These are phyloP conservation scores for Pontederia paniculata DNA, from an alignment of 176 grass and related monocot genomes.

Conservation along the genomic window DNA sequence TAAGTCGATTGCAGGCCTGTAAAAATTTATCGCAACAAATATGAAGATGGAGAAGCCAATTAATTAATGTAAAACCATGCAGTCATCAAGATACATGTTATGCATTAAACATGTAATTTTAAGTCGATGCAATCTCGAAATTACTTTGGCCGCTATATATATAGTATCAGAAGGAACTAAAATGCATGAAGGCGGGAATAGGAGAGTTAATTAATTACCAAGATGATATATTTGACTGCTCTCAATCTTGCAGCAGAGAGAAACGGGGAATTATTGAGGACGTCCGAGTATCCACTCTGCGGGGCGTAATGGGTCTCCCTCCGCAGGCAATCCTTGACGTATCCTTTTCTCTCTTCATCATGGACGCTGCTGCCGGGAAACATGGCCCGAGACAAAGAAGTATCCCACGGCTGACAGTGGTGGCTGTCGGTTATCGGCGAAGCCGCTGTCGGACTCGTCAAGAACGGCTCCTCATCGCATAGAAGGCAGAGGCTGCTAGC, in stretches of 20 bases:
- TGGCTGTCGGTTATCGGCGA: neutral
- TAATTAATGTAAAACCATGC: no score
- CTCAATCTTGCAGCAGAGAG: slow-evolving; percentile 31
- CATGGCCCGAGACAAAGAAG: neutral
- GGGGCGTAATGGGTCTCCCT: slow-evolving; percentile 39
- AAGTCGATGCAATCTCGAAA: no score
- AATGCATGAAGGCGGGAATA: no score
- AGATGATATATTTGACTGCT: slow-evolving; percentile 46
- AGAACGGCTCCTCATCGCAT: slow-evolving; percentile 16
- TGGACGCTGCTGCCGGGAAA: neutral
- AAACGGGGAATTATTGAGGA: slow-evolving; percentile 3
- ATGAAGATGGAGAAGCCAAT: neutral
- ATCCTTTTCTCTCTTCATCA: slow-evolving; percentile 1
- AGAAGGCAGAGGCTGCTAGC: slow-evolving; percentile 1
- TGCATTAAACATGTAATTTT: no score
- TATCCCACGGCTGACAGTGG: neutral
- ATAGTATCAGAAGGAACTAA: neutral
- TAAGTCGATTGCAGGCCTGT: slow-evolving; percentile 39
- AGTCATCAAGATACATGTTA: no score
- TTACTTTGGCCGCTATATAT: no score
- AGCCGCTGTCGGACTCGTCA: neutral
- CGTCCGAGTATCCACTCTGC: slow-evolving; percentile 16
- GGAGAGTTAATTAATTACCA: slow-evolving; percentile 29
- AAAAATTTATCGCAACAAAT: neutral
- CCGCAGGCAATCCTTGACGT: slow-evolving; percentile 17